phyloP scores from a whole-genome alignment of 2,329 filamentous ascomycete species.

The Cladobotryum mycophilum region DNA sequence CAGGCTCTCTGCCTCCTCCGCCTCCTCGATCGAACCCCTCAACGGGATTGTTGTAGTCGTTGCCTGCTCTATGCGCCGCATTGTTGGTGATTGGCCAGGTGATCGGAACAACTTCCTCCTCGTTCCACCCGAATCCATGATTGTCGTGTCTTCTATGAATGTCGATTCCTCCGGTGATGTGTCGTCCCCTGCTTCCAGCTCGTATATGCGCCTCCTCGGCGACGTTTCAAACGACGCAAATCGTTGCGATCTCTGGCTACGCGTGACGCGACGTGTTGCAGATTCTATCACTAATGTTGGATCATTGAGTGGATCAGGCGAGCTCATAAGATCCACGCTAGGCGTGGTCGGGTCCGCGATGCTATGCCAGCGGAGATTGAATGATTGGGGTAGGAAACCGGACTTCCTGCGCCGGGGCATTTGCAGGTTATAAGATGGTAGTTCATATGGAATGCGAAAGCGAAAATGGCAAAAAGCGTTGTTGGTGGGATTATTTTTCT shows the following conservation, averaged over 20 bases:
- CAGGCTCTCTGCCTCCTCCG: slow-evolving; percentile 26
- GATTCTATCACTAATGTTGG: slow-evolving; percentile 27
- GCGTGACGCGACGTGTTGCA: slow-evolving; percentile 36
- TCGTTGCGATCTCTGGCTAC: slow-evolving; percentile 35
- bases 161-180: slow-evolving; percentile 45
- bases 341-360: slow-evolving; percentile 30
- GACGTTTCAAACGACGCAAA: slow-evolving; percentile 36
- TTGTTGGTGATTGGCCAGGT: slow-evolving; percentile 33
- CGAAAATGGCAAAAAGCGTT: neutral
- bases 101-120: slow-evolving; percentile 39
- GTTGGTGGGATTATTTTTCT: neutral
- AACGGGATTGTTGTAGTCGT: slow-evolving; percentile 49
- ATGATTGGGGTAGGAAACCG: slow-evolving; percentile 21
- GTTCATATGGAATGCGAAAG: slow-evolving; percentile 7
- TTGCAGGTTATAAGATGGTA: slow-evolving; percentile 15
- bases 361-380: slow-evolving; percentile 30
- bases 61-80: slow-evolving; percentile 31
- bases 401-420: slow-evolving; percentile 25
- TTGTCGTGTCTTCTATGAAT: slow-evolving; percentile 33
- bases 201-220: slow-evolving; percentile 51
- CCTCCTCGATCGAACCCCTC: slow-evolving; percentile 33
- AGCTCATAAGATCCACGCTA: slow-evolving; percentile 41
- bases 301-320: slow-evolving; percentile 45
- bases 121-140: slow-evolving; percentile 25
- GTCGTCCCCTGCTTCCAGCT: slow-evolving; percentile 48